Base-by-base conservation (phyloP, 495 filamentous ascomycete genomes). In the Wilcoxina mikolae region DNA sequence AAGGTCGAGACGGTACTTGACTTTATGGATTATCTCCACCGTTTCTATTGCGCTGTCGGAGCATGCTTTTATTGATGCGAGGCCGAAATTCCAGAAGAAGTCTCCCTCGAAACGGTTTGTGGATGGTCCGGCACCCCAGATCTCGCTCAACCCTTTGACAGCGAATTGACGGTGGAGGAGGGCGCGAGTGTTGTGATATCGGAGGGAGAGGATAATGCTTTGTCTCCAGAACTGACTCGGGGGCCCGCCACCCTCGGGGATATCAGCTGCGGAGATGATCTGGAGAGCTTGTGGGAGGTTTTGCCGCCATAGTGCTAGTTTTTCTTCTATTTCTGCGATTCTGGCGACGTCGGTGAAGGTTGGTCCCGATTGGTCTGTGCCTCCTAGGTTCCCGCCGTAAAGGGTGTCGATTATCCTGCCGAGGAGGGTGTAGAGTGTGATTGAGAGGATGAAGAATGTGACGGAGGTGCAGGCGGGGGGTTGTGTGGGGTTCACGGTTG, bases 341-440 rank as follows among this genome's bases (percentile, higher is more conserved):
- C 62, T 26, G 3, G 62, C 60, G 2, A 65, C 61, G 25, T 65
- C 60, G 10, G 62, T 61, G 18, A 65, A 65, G 17, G 61, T 64
- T 9, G 60, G 62, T 17, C 60, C 61, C 4, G 59, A 51, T 29
- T 56, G 68, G 65, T 55, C 52, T 1, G 62, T 64, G 24, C 65
- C 68, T 0, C 68, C 69, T 4, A 73, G 62, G 44, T 73, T 73
- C 18, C 68, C 68, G 11, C 66, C 69, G 23, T 72, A 72, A 4
- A 71, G 61, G 9, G 56, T 57, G 26, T 73, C 70, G 11, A 73
- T 57, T 11, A 70, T 59, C 39, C 58, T 66, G 28, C 65, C 60
- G 10, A 65, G 65, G 10, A 70, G 57, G 9, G 54, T 62, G 42
- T 61, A 61, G 3, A 67, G 64, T 56, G 57, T 70, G 62, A 72